A percentile compares a stretch with the other conserved stretches of the same genome.
Evolutionary conservation across 192 early-diverging fungal genomes (phyloP).

Genomic region (Pilobolus umbonatus): DNA sequence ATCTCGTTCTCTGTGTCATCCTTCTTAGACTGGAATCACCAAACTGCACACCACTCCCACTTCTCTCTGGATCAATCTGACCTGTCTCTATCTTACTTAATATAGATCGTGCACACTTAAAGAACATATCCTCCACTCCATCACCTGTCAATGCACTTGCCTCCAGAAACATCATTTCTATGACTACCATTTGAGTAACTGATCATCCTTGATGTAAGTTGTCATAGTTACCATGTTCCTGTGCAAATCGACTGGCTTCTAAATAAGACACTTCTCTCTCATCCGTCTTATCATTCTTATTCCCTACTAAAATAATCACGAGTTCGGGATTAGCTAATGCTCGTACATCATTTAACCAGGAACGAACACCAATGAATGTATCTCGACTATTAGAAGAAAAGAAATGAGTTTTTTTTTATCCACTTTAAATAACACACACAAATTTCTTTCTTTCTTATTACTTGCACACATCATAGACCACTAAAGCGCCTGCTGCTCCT

Average conservation of each 20-base stretch:
- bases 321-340: constrained; percentile 63
- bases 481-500: constrained; percentile 70
- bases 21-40: constrained; percentile 47
- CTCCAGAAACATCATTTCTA: constrained; percentile 58
- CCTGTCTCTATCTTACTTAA: constrained; percentile 51
- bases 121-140: constrained; percentile 53
- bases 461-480: constrained; percentile 80
- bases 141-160: constrained; percentile 54
- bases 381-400: constrained; percentile 36
- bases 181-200: background rate
- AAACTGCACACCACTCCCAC: constrained; percentile 49
- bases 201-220: background rate
- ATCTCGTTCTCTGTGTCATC: constrained; percentile 46
- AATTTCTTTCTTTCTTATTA: constrained; percentile 24
- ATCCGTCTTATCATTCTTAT: constrained; percentile 56
- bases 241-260: constrained; percentile 50
- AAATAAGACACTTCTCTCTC: constrained; percentile 48
- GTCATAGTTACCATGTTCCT: constrained; percentile 35
- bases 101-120: constrained; percentile 48
- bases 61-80: constrained; percentile 50
- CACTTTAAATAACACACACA: background rate
- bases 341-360: constrained; percentile 64
- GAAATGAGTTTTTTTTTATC: constrained; percentile 1
- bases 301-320: constrained; percentile 67
- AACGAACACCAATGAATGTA: constrained; percentile 57